Conservation (phyloP, 23 red algal genomes). For the Agarophyton chilense region DNA sequence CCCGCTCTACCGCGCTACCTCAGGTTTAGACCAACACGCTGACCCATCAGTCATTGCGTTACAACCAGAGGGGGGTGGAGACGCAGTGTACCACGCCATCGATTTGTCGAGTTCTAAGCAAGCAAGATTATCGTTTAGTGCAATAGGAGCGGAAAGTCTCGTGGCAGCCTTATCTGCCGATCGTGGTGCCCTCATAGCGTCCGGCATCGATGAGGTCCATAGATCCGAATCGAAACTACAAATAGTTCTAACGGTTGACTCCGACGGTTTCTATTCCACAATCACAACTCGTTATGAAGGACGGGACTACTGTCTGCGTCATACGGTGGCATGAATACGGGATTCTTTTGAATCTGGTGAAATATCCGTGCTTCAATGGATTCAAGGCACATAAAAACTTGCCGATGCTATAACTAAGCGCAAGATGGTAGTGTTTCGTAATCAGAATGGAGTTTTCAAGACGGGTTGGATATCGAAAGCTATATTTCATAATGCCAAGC, state of each 20-base stretch:
- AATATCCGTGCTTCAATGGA: no score
- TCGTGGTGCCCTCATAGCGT: no score
- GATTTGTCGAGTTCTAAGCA: slow-evolving; percentile 4
- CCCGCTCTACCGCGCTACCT: no score
- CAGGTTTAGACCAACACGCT: no score
- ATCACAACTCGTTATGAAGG: slow-evolving; percentile 8
- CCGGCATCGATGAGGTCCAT: neutral
- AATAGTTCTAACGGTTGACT: neutral
- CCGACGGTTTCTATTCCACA: neutral
- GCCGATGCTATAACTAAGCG: no score
- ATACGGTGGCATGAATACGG: neutral
- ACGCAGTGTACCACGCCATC: neutral
- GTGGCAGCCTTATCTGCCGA: neutral
- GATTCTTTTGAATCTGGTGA: slow-evolving; percentile 35
- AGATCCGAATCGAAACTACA: no score
- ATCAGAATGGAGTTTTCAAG: no score
- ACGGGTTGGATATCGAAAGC: no score
- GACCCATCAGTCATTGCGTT: no score
- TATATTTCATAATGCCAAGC: no score
- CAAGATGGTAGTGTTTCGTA: no score
- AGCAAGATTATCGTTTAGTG: neutral
- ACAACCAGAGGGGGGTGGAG: neutral
- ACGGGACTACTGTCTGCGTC: slow-evolving; percentile 12
- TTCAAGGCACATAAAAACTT: no score
- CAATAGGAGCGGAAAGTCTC: neutral